Evolutionary conservation across 164 flowering plant genomes (phyloP), one percentile per base, ranked within the genome.

Genomic region (Stephania yunnanensis): DNA sequence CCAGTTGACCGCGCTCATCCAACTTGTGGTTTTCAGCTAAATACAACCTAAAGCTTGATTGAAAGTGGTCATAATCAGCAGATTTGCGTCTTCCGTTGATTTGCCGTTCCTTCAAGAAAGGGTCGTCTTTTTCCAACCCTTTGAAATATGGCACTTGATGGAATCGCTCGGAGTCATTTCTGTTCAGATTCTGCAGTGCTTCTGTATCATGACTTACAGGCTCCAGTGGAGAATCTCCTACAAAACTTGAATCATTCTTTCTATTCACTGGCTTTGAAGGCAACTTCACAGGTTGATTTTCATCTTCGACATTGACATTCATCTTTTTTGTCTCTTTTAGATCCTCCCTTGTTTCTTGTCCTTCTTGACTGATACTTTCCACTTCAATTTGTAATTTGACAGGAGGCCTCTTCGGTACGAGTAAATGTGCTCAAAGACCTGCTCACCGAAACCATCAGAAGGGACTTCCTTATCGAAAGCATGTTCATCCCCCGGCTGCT

Each of bases 381-480:
- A 46, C 50, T 67, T 36, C 46, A 46, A 76, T 77, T 76, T 74
- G 36, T 12, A 69, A 75, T 74, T 80, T 75, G 46, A 71, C 30
- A 2, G 8, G 11, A 46, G 72, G 20, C 74, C 79, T 78, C 72
- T 65, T 71, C 42, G 80, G 75, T 20, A 67, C 71, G 69, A 55
- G 78, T 0, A 29, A 6, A 11, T 73, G 55, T 31, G 82, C 46
- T 80, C 77, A 65, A 75, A 80, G 53, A 83, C 63, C 78, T 81
- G 84, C 72, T 86, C 88, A 46, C 86, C 88, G 72, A 48, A 78
- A 73, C 82, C 89, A 77, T 88, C 91, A 73, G 22, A 80, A 73
- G 92, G 91, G 61, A 80, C 83, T 76, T 91, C 88, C 12, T 87
- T 89, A 73, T 87, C 89, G 78, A 89, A 83, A 68, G 82, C 87